Conservation (phyloP, 2,329 filamentous ascomycete genomes). For the Penicillium sp. region DNA sequence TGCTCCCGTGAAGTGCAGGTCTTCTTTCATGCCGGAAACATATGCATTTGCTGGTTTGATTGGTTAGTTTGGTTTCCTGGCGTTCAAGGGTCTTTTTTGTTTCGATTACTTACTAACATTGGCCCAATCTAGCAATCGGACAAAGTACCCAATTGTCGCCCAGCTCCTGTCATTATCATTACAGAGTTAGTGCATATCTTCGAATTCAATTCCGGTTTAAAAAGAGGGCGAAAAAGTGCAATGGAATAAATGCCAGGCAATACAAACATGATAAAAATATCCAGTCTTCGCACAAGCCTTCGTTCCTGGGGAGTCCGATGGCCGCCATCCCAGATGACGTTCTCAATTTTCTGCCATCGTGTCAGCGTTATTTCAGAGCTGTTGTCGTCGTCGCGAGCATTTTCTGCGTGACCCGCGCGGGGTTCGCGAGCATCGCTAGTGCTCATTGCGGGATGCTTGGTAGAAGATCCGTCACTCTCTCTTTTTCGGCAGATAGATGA, state of each 20-base stretch:
- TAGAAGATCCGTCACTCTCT: background rate
- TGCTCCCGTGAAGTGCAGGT: conserved; percentile 12
- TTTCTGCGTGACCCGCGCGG: conserved; percentile 3
- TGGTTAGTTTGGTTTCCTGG: background rate
- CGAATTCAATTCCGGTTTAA: background rate
- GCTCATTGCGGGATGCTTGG: conserved; percentile 4
- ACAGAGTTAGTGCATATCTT: background rate
- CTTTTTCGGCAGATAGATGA: background rate
- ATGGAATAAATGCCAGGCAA: too few relatives aligned
- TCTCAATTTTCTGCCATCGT: conserved; percentile 14
- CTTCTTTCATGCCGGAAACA: conserved; percentile 14
- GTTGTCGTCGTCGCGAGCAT: background rate
- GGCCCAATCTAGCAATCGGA: conserved; percentile 14
- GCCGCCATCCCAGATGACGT: conserved; percentile 16
- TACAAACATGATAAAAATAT: conserved; percentile 16
- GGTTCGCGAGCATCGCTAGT: background rate
- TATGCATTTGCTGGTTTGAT: conserved; percentile 10
- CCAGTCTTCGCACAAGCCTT: conserved; percentile 13
- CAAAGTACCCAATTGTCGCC: conserved; percentile 16
- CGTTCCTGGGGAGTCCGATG: conserved; percentile 15
- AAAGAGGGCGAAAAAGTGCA: too few relatives aligned
- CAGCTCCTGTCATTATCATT: conserved; percentile 10
- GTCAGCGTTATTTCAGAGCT: conserved; percentile 10
- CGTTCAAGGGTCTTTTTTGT: background rate
- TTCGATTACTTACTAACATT: conserved; percentile 14